Evolutionary conservation across 2,329 filamentous ascomycete genomes (phyloP).

Genomic region (Nothopassalora personata): DNA sequence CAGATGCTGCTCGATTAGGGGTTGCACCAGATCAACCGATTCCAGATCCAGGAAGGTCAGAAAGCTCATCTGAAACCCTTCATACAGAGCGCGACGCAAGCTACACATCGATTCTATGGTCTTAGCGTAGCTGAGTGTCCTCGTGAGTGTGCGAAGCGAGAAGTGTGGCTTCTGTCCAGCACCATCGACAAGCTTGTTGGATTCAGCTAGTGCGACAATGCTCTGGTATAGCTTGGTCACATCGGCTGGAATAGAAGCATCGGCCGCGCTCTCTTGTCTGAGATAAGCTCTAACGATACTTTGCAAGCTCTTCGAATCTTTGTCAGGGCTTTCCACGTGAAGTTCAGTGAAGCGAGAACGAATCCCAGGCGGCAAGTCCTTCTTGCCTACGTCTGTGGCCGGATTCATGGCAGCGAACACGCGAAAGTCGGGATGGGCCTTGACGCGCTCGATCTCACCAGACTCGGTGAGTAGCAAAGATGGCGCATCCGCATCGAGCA

Average conservation of each 20-base stretch:
- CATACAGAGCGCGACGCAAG: constrained; percentile 77
- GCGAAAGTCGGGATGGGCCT: constrained; percentile 85
- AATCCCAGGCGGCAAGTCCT: constrained; percentile 82
- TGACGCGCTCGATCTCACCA: constrained; percentile 83
- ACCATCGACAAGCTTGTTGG: constrained; percentile 85
- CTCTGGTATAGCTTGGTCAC: constrained; percentile 83
- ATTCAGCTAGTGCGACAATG: constrained; percentile 73
- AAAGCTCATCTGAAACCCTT: constrained; percentile 98
- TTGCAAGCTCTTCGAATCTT: constrained; percentile 76
- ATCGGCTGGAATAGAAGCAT: constrained; percentile 69
- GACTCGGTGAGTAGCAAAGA: constrained; percentile 89
- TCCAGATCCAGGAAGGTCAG: constrained; percentile 77
- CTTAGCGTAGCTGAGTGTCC: constrained; percentile 80
- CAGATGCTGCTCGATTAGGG: constrained; percentile 74
- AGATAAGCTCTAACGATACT: constrained; percentile 87
- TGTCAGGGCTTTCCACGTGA: constrained; percentile 87
- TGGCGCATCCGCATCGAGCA: constrained; percentile 69
- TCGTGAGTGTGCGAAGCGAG: constrained; percentile 87
- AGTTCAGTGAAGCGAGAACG: constrained; percentile 92
- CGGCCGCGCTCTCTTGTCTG: constrained; percentile 60
- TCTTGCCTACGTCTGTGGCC: constrained; percentile 93
- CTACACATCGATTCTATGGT: constrained; percentile 81
- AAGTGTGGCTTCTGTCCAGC: constrained; percentile 96
- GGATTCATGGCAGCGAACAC: constrained; percentile 99
- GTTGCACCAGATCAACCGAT: constrained; percentile 73